Evolutionary conservation across 2,329 filamentous ascomycete genomes (phyloP).

Genomic region (Penicillium sp.): DNA sequence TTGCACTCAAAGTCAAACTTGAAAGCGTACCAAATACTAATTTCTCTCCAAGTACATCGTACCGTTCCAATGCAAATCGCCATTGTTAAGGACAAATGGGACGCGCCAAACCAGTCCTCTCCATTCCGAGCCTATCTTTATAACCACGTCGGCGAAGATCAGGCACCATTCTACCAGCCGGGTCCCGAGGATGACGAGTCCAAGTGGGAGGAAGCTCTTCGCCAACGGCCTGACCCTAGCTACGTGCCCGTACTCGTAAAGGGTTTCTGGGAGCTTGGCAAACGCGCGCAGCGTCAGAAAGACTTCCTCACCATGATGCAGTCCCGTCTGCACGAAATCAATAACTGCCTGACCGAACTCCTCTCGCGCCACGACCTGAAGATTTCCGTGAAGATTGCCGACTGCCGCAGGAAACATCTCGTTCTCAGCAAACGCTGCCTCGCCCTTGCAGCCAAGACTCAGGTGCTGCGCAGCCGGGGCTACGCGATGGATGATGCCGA

Average conservation of each 20-base stretch:
- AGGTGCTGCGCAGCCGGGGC: slow-evolving; percentile 61
- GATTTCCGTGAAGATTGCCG: slow-evolving; percentile 57
- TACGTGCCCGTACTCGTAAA: slow-evolving; percentile 60
- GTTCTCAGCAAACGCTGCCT: slow-evolving; percentile 60
- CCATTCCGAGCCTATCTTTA: slow-evolving; percentile 63
- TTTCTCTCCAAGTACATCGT: slow-evolving; percentile 51
- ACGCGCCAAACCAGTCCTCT: slow-evolving; percentile 51
- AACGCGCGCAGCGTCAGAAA: slow-evolving; percentile 57
- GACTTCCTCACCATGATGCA: slow-evolving; percentile 58
- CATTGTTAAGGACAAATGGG: slow-evolving; percentile 63
- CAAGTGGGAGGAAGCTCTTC: slow-evolving; percentile 64
- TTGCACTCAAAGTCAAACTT: neutral
- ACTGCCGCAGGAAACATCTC: slow-evolving; percentile 59
- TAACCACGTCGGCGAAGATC: slow-evolving; percentile 59
- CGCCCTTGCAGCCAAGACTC: slow-evolving; percentile 62
- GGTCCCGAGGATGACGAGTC: slow-evolving; percentile 56
- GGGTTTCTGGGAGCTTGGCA: slow-evolving; percentile 60
- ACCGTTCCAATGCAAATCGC: slow-evolving; percentile 60
- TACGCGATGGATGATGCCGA: slow-evolving; percentile 65
- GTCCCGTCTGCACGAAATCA: slow-evolving; percentile 63
- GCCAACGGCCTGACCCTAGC: slow-evolving; percentile 56
- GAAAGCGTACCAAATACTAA: slow-evolving; percentile 9
- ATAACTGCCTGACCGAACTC: slow-evolving; percentile 58
- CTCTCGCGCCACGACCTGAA: slow-evolving; percentile 61
- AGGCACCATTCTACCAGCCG: slow-evolving; percentile 62